Percentiles rank a stretch among this genome's conserved stretches.
Conservation (phyloP, 306 rosid species). For the Vicia villosa region DNA sequence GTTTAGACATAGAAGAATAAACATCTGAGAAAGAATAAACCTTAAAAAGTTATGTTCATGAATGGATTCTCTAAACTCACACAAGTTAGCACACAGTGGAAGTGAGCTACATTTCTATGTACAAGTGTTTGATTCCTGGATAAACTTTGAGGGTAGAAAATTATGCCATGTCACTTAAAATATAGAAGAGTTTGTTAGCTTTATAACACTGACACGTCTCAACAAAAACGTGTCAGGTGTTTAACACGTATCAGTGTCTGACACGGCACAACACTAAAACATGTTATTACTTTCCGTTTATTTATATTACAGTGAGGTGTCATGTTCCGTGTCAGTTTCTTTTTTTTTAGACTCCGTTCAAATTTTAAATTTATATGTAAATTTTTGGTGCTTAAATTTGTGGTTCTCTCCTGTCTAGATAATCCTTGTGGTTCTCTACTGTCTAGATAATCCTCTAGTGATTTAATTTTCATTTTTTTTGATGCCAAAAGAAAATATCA, state of each 20-base stretch:
- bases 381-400: background rate
- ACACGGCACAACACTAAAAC: no score
- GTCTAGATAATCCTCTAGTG: no score
- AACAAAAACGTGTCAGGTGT: no score
- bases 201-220: no score
- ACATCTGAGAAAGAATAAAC: constrained; percentile 37
- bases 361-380: background rate
- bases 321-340: no score
- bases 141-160: constrained; percentile 10
- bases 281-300: no score
- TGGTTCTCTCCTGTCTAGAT: background rate
- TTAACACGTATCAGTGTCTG: no score
- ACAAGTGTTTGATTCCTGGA: constrained; percentile 15
- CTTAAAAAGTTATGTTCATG: constrained; percentile 37
- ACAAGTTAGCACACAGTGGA: background rate
- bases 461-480: background rate
- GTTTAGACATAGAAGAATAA: constrained; percentile 42
- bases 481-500: background rate
- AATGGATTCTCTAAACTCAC: constrained; percentile 35
- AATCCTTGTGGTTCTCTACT: background rate
- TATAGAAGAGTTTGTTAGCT: no score
- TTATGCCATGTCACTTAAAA: background rate
- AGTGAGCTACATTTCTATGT: constrained; percentile 5
- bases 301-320: no score
- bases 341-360: background rate